Base-by-base conservation (phyloP, 192 early-diverging fungal genomes). In the Linnemannia zychae region DNA sequence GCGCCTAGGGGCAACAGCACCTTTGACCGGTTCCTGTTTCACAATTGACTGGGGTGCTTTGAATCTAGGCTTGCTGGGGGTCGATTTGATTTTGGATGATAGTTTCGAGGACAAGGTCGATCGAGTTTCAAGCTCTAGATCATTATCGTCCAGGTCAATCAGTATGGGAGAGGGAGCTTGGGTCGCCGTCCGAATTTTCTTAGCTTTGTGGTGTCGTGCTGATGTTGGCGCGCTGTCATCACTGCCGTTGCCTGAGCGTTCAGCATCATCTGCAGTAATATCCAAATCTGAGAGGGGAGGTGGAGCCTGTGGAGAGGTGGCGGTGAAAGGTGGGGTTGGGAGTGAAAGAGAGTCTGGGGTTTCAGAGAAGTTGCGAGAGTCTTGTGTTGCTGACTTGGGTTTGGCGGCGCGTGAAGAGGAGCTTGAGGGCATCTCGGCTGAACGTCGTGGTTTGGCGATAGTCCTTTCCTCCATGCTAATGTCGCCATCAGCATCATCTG, bases 141-240 rank as follows among this genome's bases (percentile, higher is more conserved):
- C 53, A 66, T 44, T n/a, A 4, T 75, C 60, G 18, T 67, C 74
- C 44, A 67, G 60, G 18, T 75, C 74, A 20, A 75, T 49, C 38
- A 34, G 11, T 20, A 47, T 22, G 1, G 72, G 49, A 7, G 38
- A 40, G 13, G 50, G 1, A 22, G 36, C 72, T 49, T 33, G 28
- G 28, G 7, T 63, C 28, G 28, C 9, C 28, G 24, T 31, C 28
- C 28, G 57, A 0, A 2, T 24, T 12, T 33, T 63, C 12, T 31
- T 63, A 11, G 28, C 24, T 63, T 63, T 11, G 24, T 63, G 24
- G 28, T n/a, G 53, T 57, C 24, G 22, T n/a, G n/a, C 2, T 9
- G 57, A 31, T 63, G 24, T 31, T 2, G 7, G 1, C 28, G 24
- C 44, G 37, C 16, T 24, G 44, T 49, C 72, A 15, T 17, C 68